Base-by-base conservation (phyloP, 139 green algal genomes). In the Chlamydomonas sp. region DNA sequence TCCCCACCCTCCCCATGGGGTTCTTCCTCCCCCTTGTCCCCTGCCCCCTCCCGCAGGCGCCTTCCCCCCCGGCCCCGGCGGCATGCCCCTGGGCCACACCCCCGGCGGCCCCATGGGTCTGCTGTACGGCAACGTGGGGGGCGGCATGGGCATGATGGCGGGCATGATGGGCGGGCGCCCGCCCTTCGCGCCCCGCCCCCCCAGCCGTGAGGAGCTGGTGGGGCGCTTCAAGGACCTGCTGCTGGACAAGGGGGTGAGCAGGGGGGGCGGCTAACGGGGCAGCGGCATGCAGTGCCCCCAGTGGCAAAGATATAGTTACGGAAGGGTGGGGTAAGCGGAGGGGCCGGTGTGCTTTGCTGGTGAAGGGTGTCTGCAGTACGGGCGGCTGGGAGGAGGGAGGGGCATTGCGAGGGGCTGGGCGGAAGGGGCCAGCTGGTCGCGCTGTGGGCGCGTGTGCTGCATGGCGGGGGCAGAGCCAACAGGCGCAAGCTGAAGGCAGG, bases 141-240 rank as follows among this genome's bases (percentile, higher is more conserved):
- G 73, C 73, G 20, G 10, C 20, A 31, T n/a, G n/a, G 73, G 73
- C 73, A 62, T 78, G 57, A 10, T 58, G 57, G 75, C 57, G 57
- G 61, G 78, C 16, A 17, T 75, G 64, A 20, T 20, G 57, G 2
- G 9, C 77, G 60, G 77, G 77, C 17, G 77, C 60, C 31, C 80
- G 2, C 68, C 12, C 12, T 31, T 79, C 9, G 69, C 4, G 10
- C 59, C 67, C 5, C 78, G 66, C 62, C 79, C 64, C 3, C 58
- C 49, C 10, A 80, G 18, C 82, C 89, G 89, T 57, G 90, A 88
- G 58, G 85, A 88, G 10, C 64, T 88, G 12, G 80, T 91, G 68
- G 80, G 74, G 0, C 89, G 84, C 0, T 97, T 97, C 89, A 92
- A 94, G 83, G 90, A 92, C 64, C 92, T 97, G 80, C 90, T 97